Conservation (phyloP, 805 yeast genomes). For the Cyberlindnera xylosilytica region DNA sequence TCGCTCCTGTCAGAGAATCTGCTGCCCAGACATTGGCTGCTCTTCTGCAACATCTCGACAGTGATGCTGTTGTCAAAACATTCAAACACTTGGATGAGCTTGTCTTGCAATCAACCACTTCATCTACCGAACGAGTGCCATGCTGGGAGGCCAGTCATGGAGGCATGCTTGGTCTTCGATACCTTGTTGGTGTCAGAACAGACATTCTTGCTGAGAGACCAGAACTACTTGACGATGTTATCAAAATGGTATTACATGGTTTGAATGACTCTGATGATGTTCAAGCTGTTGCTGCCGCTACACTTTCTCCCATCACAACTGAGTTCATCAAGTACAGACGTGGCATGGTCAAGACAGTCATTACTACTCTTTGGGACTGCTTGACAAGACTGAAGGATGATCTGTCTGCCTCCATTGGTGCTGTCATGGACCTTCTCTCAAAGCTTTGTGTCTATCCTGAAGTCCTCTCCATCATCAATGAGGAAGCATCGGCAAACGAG, state of each 20-base stretch:
- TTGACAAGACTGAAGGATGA: constrained; percentile 85
- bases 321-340: constrained; percentile 72
- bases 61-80: constrained; percentile 53
- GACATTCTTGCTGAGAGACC: constrained; percentile 65
- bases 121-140: constrained; percentile 36
- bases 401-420: constrained; percentile 89
- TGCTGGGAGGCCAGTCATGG: constrained; percentile 99
- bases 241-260: constrained; percentile 85
- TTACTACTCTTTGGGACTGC: constrained; percentile 86
- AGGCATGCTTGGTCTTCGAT: constrained; percentile 89
- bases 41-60: constrained; percentile 64
- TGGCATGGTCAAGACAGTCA: constrained; percentile 40
- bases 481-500: constrained; percentile 49
- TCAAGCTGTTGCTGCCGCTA: constrained; percentile 94
- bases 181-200: constrained; percentile 85
- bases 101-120: constrained; percentile 58
- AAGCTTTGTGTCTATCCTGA: constrained; percentile 78
- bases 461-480: constrained; percentile 70
- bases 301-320: constrained; percentile 84
- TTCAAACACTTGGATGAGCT: constrained; percentile 65
- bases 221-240: constrained; percentile 61
- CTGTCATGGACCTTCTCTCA: constrained; percentile 91
- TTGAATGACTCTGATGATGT: constrained; percentile 82
- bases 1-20: constrained; percentile 97
- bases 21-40: constrained; percentile 95